Conservation (phyloP, 2,329 filamentous ascomycete species). For the Pseudogymnoascus sp. region DNA sequence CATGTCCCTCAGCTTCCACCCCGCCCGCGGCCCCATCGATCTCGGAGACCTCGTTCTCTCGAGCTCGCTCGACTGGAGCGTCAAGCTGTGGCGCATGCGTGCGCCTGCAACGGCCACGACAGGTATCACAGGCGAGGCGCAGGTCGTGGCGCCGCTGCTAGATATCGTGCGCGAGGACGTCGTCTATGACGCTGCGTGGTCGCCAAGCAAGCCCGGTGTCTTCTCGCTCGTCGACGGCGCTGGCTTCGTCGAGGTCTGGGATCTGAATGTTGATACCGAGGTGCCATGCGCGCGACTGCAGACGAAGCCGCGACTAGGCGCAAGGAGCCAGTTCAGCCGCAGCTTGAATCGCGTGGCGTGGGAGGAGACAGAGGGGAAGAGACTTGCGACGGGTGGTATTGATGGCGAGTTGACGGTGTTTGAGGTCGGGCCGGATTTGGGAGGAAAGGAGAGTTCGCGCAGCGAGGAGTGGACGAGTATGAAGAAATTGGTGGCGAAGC, state of each 20-base stretch:
- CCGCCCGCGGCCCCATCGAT: constrained; percentile 83
- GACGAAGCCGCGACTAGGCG: constrained; percentile 49
- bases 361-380: constrained; percentile 82
- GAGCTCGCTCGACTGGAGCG: constrained; percentile 92
- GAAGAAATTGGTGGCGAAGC: constrained; percentile 74
- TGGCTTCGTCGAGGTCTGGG: constrained; percentile 89
- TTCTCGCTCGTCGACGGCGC: constrained; percentile 93
- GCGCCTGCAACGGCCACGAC: constrained; percentile 63
- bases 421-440: constrained; percentile 75
- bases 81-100: constrained; percentile 92
- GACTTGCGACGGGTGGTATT: constrained; percentile 82
- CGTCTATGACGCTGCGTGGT: constrained; percentile 95
- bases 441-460: constrained; percentile 74
- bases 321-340: constrained; percentile 64
- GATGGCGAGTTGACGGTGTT: constrained; percentile 88
- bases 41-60: constrained; percentile 88
- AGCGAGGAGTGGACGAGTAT: constrained; percentile 89
- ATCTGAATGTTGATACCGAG: constrained; percentile 85
- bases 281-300: constrained; percentile 77
- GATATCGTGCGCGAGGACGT: constrained; percentile 93
- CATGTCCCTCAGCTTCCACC: constrained; percentile 94
- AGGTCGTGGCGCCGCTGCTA: constrained; percentile 63
- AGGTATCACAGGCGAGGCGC: constrained; percentile 36
- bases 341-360: constrained; percentile 92
- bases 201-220: constrained; percentile 84